These are phyloP conservation scores for Myxozyma monticola DNA, from an alignment of 805 yeast genomes.

Conservation along the genomic window DNA sequence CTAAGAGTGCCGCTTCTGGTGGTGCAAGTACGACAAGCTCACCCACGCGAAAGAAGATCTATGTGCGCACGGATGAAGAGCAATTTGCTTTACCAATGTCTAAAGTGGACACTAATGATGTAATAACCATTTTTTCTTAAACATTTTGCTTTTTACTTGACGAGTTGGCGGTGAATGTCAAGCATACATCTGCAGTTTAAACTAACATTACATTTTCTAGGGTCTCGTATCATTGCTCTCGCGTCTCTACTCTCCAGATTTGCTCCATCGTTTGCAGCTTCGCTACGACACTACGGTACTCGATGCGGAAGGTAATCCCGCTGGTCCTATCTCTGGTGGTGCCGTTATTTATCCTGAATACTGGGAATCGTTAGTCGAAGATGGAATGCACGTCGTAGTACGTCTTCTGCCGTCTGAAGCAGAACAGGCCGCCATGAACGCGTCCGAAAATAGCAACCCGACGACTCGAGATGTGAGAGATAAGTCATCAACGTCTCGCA, in stretches of 20 bases:
- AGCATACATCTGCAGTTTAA: not conserved
- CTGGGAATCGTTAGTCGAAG: slow-evolving; percentile 30
- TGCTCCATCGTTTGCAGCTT: slow-evolving; percentile 25
- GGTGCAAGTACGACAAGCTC: not conserved
- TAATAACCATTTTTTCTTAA: not conserved
- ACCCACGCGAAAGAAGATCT: slow-evolving; percentile 18
- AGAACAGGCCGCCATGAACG: not conserved
- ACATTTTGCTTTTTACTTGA: not conserved
- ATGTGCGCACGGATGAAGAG: slow-evolving; percentile 26
- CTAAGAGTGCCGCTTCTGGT: not conserved
- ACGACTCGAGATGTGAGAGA: too few species aligned
- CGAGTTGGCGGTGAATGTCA: too few species aligned
- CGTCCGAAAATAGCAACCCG: not conserved
- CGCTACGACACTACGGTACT: slow-evolving; percentile 27
- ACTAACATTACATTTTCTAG: slow-evolving; percentile 9
- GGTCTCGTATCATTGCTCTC: slow-evolving; percentile 19
- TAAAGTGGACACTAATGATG: slow-evolving; percentile 25
- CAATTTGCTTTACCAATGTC: slow-evolving; percentile 26
- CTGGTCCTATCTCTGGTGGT: slow-evolving; percentile 23
- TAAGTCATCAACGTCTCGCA: not conserved
- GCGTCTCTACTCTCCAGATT: slow-evolving; percentile 16
- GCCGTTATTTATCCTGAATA: slow-evolving; percentile 29
- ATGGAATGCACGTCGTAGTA: slow-evolving; percentile 25
- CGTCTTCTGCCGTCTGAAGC: slow-evolving; percentile 11
- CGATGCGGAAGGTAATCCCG: slow-evolving; percentile 23